Percentiles rank a stretch among this genome's conserved stretches.
phyloP scores from a whole-genome alignment of 208 protist genomes.

The Trypanosoma lewisi region DNA sequence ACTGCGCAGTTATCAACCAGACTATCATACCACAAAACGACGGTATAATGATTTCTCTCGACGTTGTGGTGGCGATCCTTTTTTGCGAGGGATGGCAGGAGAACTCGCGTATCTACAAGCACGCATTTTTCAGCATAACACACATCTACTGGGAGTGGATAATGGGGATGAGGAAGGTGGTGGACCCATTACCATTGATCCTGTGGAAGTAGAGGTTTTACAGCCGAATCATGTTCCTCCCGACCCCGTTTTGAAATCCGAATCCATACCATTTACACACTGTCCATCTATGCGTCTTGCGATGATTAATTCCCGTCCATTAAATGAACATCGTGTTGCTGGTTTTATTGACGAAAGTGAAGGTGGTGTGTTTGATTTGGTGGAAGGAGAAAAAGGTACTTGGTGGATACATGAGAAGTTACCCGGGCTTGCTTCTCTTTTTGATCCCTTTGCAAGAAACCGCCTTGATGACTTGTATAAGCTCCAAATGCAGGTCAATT shows the following conservation, averaged over 20 bases:
- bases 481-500: conserved; percentile 10
- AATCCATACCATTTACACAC: neutral
- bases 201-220: conserved; percentile 42
- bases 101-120: conserved; percentile 46
- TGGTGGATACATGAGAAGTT: conserved; percentile 39
- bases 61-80: conserved; percentile 42
- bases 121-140: conserved; percentile 34
- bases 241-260: neutral
- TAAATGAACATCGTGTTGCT: conserved; percentile 23
- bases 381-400: conserved; percentile 33
- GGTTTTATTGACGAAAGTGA: conserved; percentile 58
- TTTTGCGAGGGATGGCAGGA: conserved; percentile 29
- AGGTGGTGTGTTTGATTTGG: conserved; percentile 51
- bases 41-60: conserved; percentile 32
- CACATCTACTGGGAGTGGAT: conserved; percentile 17
- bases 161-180: conserved; percentile 17
- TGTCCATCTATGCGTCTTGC: conserved; percentile 15
- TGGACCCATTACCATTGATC: conserved; percentile 31
- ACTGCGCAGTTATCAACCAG: conserved; percentile 20
- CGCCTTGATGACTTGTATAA: conserved; percentile 39
- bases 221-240: conserved; percentile 23
- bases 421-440: conserved; percentile 39
- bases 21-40: conserved; percentile 18
- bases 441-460: conserved; percentile 31
- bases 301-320: conserved; percentile 20